Evolutionary conservation across 805 yeast genomes (phyloP), one percentile per base, ranked within the genome.

Genomic region (Starmerella stellata): DNA sequence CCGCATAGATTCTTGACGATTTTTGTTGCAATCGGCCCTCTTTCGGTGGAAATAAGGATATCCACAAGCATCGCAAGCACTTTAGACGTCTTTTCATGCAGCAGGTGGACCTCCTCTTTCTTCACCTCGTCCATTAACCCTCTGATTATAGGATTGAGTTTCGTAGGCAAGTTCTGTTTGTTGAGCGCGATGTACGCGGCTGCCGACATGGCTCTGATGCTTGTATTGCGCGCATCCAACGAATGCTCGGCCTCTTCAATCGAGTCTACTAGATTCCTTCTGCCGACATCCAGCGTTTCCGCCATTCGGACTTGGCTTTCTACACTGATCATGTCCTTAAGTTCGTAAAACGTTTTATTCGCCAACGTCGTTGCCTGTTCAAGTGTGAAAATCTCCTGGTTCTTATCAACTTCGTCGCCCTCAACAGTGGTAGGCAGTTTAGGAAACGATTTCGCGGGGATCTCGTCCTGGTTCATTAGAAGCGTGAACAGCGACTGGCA

Each of bases 91-190:
- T 85, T 65, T 7, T 56, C 53, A 53, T 90, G 98, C 41, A 90
- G 62, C 31, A 72, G 61, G 18, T 57, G 62, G 4, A 73, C 66
- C 35, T 70, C 75, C 51, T 85, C 96, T 34, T 65, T 65, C 53
- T 90, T 90, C 38, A 90, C 65, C 52, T 92, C 77, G 42, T 83
- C 95, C 96, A 90, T 90, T 38, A 90, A 61, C 0, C 94, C 70
- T 45, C 93, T 68, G 34, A 90, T 87, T 23, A 81, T 67, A 4
- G 95, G 92, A 50, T 83, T 90, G 46, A 90, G 64, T 56, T 90
- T 90, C 49, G 72, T 66, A 2, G 96, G 98, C n/a, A 87, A 59
- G 21, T 40, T 39, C 1, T 36, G 37, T 2, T 39, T 41, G 13
- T 67, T 62, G 18, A 82, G 54, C 3, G 72, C 58, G 25, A 82